These are phyloP conservation scores for Mixia osmundae DNA, from an alignment of 1,284 basidiomycete genomes.

Conservation along the genomic window DNA sequence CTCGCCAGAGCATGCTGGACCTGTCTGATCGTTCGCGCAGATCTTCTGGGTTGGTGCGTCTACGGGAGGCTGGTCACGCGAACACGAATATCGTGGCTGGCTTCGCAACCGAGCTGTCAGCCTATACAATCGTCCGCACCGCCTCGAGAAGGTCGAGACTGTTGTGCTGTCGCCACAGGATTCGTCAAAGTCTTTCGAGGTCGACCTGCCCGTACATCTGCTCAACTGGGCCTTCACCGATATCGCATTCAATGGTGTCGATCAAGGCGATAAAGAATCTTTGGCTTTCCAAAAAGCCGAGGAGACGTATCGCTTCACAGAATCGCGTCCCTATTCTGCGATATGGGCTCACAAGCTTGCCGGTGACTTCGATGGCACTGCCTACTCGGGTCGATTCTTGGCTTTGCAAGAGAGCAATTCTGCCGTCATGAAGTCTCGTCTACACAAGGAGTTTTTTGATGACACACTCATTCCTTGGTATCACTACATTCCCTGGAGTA, in stretches of 20 bases:
- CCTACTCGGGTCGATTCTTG: conserved; percentile 10
- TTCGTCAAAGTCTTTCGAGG: no score
- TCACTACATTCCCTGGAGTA: conserved; percentile 8
- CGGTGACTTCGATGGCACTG: conserved; percentile 10
- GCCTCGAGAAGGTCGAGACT: no score
- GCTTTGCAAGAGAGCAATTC: conserved; percentile 1
- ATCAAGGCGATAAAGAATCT: conserved; percentile 5
- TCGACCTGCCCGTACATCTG: no score
- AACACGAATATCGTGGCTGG: no score
- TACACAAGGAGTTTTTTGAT: conserved; percentile 6
- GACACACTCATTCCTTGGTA: conserved; percentile 9
- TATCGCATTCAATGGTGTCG: conserved; percentile 5
- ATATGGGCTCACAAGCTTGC: conserved; percentile 7
- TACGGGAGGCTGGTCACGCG: no score
- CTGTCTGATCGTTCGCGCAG: no score
- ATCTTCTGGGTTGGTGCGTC: no score
- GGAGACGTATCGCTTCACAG: conserved; percentile 8
- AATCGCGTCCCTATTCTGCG: conserved; percentile 2
- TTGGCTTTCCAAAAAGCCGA: conserved; percentile 6
- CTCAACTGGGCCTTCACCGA: no score
- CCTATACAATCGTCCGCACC: no score
- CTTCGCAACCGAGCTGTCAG: no score
- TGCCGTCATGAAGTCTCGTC: conserved; percentile 7
- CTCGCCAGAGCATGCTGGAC: no score
- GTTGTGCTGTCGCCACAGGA: no score